A percentile compares a stretch with the other conserved stretches of the same genome.
phyloP scores from a whole-genome alignment of 2,329 filamentous ascomycete genomes.

The Fusarium napiforme region DNA sequence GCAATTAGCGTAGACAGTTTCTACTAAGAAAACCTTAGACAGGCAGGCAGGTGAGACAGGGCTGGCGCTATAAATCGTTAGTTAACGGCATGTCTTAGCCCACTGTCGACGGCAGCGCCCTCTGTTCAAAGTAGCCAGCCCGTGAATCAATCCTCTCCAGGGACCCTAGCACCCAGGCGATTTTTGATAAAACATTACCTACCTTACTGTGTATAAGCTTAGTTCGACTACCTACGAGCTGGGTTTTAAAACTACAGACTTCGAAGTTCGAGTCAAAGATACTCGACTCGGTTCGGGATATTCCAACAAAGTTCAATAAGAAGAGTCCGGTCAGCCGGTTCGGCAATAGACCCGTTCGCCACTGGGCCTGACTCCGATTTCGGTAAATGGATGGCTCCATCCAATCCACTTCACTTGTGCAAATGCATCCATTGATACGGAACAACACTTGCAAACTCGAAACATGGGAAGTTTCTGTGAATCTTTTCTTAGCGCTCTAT shows the following conservation, averaged over 20 bases:
- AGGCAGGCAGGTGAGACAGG: slow-evolving; percentile 1
- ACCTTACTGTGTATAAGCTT: background rate
- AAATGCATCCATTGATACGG: background rate
- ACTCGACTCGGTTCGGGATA: slow-evolving; percentile 2
- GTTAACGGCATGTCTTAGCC: background rate
- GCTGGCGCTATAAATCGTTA: slow-evolving; percentile 9
- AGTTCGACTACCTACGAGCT: background rate
- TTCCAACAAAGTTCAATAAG: background rate
- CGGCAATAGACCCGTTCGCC: slow-evolving; percentile 7
- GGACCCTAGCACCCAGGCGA: background rate
- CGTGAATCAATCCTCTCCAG: background rate
- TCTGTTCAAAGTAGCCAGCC: background rate
- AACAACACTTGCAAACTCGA: background rate
- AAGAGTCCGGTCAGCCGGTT: slow-evolving; percentile 5
- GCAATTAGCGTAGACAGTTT: background rate
- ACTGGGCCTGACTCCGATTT: slow-evolving; percentile 7
- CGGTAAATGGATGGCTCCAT: slow-evolving; percentile 1
- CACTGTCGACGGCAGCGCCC: background rate
- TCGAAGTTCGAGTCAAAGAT: background rate
- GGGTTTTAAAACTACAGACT: background rate
- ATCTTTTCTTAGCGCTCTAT: background rate
- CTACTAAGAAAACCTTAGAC: background rate
- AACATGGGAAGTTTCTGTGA: background rate
- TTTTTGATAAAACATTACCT: background rate
- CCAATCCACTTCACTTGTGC: background rate